Percentiles rank a stretch among this genome's conserved stretches.
Conservation (phyloP, 1,139 yeast genomes). For the Candida dubliniensis region DNA sequence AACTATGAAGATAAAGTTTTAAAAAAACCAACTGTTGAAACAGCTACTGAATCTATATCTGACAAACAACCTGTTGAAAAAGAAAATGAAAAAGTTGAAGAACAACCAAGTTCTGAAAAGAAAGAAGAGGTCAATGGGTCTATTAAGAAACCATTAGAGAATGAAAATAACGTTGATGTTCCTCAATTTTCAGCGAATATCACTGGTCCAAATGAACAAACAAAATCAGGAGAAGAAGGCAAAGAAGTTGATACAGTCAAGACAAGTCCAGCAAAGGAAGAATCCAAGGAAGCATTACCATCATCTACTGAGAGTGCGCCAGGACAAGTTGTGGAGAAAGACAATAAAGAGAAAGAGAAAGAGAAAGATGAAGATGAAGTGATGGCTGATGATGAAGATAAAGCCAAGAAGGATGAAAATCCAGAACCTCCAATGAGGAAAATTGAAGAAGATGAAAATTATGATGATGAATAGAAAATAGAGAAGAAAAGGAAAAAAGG, state of each 20-base stretch:
- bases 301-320: constrained; percentile 5
- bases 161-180: constrained; percentile 7
- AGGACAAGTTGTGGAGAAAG: constrained; percentile 8
- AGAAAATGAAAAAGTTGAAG: neutral
- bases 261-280: neutral
- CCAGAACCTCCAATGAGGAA: constrained; percentile 72
- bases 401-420: constrained; percentile 26
- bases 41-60: neutral
- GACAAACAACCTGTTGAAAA: neutral
- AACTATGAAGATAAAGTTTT: constrained; percentile 14
- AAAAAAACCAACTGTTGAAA: constrained; percentile 15
- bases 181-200: constrained; percentile 27
- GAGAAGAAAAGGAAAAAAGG: too few relatives aligned
- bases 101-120: constrained; percentile 3
- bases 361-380: constrained; percentile 44
- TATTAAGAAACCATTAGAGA: neutral
- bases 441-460: constrained; percentile 81
- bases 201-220: constrained; percentile 17
- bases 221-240: constrained; percentile 7
- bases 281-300: constrained; percentile 6
- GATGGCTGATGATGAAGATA: constrained; percentile 31
- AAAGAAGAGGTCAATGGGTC: constrained; percentile 5
- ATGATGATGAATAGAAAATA: constrained; percentile 71
- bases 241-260: neutral
- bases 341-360: constrained; percentile 14